Evolutionary conservation across 306 rosid genomes (phyloP), one percentile per base, ranked within the genome.

Genomic region (Castanospermum australe): DNA sequence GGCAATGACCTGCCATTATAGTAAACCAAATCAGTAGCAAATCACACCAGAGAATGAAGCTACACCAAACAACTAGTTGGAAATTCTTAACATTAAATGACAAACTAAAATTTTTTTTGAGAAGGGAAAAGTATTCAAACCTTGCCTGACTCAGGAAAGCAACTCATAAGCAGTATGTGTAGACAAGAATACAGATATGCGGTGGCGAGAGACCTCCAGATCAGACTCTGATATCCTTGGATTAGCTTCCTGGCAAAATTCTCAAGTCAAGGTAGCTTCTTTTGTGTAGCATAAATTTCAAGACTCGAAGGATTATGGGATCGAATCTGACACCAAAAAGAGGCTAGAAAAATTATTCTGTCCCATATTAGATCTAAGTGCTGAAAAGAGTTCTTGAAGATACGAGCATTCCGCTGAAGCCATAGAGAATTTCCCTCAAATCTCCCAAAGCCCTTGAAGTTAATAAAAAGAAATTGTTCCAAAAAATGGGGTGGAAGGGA

Each of bases 91-190:
- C n/a, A 63, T 76, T 69, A 15, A 60, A 36, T 14, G 68, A 66
- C 38, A 5, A 52, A 9, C 25, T 33, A 18, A 35, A 57, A n/a
- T n/a, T n/a, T n/a, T 80, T 24, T 51, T 59, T 2, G 42, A 77
- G 25, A 68, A 73, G 73, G 83, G 77, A 41, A 73, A 8, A 41
- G 44, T 76, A 77, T 72, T 59, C 90, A 80, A 78, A 92, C 97
- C 97, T 89, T 92, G 76, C 94, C 91, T 3, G 92, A 92, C 81
- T 85, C 86, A 1, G 94, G 94, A 81, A 81, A 89, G 88, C 81
- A 92, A 83, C 56, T 92, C 89, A 32, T 86, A 86, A 71, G 91
- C 90, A 72, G 82, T 88, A 63, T 75, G 80, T 59, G 88, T 12
- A 67, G 91, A 84, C 85, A 92, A 67, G 87, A 89, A 92, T 9